phyloP scores from a whole-genome alignment of 73 alveolate genomes.

The Paraurostyla sp. region DNA sequence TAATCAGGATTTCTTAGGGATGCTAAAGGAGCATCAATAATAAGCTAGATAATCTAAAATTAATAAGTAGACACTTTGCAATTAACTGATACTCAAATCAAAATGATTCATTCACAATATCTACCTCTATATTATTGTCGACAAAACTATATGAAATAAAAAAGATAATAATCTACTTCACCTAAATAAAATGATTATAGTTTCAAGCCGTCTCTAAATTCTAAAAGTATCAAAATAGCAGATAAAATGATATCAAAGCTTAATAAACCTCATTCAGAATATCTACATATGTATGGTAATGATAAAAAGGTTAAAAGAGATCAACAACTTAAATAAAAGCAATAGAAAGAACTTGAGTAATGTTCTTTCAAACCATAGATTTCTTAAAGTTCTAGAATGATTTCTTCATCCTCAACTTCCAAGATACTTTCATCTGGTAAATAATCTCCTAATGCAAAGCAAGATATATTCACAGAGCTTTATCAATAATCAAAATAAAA shows the following conservation, averaged over 20 bases:
- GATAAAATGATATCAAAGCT: neutral
- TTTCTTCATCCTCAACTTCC: neutral
- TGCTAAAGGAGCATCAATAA: too few species aligned
- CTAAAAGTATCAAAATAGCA: neutral
- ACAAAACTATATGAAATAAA: too few species aligned
- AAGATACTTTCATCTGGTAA: neutral
- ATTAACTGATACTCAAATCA: too few species aligned
- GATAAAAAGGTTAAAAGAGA: neutral
- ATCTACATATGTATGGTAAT: neutral
- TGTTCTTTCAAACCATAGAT: conserved; percentile 45
- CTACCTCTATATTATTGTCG: too few species aligned
- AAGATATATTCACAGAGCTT: neutral
- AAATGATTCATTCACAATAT: too few species aligned
- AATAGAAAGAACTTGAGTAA: neutral
- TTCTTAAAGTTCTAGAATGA: neutral
- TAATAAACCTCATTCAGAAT: too few species aligned
- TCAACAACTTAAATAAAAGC: neutral
- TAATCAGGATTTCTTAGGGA: too few species aligned
- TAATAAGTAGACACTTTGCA: too few species aligned
- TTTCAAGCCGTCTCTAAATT: neutral
- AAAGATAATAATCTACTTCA: too few species aligned
- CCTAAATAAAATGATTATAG: neutral
- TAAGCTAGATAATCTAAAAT: too few species aligned
- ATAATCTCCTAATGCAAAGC: neutral
- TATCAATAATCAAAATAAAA: conserved; percentile 34